Evolutionary conservation across 2,329 filamentous ascomycete species (phyloP), one percentile per base, ranked within the genome.

Genomic region (Blastomyces gilchristii): DNA sequence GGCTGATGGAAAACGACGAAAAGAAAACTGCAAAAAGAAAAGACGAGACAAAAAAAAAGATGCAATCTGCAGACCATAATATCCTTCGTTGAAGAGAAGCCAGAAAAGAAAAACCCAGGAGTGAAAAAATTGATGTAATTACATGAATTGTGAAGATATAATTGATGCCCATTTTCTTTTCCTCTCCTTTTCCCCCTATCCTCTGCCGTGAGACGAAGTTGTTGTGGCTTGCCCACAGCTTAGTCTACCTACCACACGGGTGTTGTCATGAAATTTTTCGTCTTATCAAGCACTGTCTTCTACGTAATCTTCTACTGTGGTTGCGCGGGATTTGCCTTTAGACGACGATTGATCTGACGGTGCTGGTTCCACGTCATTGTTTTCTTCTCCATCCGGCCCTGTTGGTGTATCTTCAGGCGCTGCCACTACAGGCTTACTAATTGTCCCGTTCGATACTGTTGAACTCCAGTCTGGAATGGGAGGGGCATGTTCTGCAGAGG

Each of bases 281-380:
- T 37, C 43, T 47, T 50, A 59, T 59, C 43, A 59, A 47, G 47
- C 54, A 52, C 59, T 43, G 47, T 62, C 63, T 45, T 66, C 66
- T 52, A 57, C 7, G 22, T 28, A 62, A 62, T 67, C 66, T 52
- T 67, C 66, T 28, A 67, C 65, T n/a, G 64, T 67, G n/a, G 56
- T 64, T 25, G 66, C 66, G 43, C 63, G 64, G 39, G 63, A 54
- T 57, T 67, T 67, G 14, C 65, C 65, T 60, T 67, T 67, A 25
- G 45, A 41, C 31, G 22, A 39, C 28, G 56, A 58, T 6, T 31
- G 57, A n/a, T 61, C 25, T 11, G 60, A 37, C 47, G 34, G 31
- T 6, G 56, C 39, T n/a, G 22, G 47, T 22, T 50, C 59, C 18
- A 50, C 47, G 6, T 43, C 59, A 18, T 25, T 58, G 12, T 52